Conservation (phyloP, 768 basidiomycete species). For the Filobasidium floriforme region DNA sequence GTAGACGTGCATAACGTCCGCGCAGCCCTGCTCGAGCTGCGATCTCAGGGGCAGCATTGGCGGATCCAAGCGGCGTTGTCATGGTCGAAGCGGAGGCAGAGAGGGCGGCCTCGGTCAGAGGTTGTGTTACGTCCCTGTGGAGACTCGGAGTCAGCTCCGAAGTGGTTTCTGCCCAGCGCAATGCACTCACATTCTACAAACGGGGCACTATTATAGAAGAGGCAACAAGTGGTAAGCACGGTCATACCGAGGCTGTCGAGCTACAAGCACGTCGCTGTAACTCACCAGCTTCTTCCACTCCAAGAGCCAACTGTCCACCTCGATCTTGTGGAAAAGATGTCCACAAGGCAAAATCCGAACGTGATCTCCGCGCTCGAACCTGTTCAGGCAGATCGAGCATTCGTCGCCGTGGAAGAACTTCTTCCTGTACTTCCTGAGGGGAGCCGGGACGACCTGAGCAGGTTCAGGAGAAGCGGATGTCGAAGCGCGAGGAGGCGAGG, state of each 20-base stretch:
- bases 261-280: constrained; percentile 17
- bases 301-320: constrained; percentile 87
- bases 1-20: not conserved
- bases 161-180: not conserved
- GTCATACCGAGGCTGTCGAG: not conserved
- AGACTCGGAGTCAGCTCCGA: not conserved
- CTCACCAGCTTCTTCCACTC: constrained; percentile 84
- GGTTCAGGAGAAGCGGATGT: constrained; percentile 5
- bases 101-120: constrained; percentile 4
- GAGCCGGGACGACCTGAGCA: not conserved
- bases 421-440: constrained; percentile 16
- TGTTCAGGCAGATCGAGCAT: constrained; percentile 86
- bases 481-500: not conserved
- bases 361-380: constrained; percentile 77
- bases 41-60: not conserved
- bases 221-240: not conserved
- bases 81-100: constrained; percentile 1
- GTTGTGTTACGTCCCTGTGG: constrained; percentile 6
- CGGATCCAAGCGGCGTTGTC: constrained; percentile 1
- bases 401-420: constrained; percentile 79
- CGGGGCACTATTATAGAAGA: constrained; percentile 16
- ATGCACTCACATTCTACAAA: constrained; percentile 18
- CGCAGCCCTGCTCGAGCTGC: not conserved
- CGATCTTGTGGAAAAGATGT: constrained; percentile 86
- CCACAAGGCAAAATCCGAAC: constrained; percentile 88